Conservation (phyloP, 2,329 filamentous ascomycete species). For the Shiraia sp. region DNA sequence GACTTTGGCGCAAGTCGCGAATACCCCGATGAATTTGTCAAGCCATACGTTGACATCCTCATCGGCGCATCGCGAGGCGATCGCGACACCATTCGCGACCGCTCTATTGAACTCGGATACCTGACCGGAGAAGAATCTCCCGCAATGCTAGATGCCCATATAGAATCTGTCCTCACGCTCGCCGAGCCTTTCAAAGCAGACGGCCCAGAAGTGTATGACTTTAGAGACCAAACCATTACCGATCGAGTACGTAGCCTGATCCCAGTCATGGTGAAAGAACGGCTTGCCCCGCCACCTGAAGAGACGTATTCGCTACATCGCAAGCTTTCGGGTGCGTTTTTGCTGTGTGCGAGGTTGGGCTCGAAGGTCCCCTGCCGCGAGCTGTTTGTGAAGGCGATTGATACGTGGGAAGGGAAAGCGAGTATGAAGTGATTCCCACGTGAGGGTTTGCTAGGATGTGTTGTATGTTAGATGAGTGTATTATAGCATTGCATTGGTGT, state of each 20-base stretch:
- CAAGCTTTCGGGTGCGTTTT: conserved; percentile 92
- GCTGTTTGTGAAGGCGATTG: conserved; percentile 68
- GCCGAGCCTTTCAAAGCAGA: conserved; percentile 80
- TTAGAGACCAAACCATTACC: conserved; percentile 92
- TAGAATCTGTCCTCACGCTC: conserved; percentile 84
- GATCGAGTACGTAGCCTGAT: conserved; percentile 87
- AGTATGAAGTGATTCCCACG: conserved; percentile 7
- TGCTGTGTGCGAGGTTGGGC: conserved; percentile 84
- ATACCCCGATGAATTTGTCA: conserved; percentile 78
- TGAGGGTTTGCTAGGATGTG: no score
- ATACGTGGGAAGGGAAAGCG: conserved; percentile 35
- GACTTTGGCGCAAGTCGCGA: conserved; percentile 94
- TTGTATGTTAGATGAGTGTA: no score
- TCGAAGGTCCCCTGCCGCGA: conserved; percentile 80
- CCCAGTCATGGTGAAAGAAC: conserved; percentile 88
- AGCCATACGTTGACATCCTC: conserved; percentile 77
- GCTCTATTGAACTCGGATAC: conserved; percentile 82
- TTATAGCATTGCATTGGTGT: no score
- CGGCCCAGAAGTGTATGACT: conserved; percentile 89
- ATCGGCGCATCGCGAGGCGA: conserved; percentile 77
- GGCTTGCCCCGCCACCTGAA: conserved; percentile 88
- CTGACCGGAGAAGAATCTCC: conserved; percentile 86
- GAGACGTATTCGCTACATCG: conserved; percentile 96
- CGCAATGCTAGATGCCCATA: conserved; percentile 86
- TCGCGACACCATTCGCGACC: conserved; percentile 62